phyloP scores from a whole-genome alignment of 2,329 filamentous ascomycete species.

The Fusarium solani-melongenae region DNA sequence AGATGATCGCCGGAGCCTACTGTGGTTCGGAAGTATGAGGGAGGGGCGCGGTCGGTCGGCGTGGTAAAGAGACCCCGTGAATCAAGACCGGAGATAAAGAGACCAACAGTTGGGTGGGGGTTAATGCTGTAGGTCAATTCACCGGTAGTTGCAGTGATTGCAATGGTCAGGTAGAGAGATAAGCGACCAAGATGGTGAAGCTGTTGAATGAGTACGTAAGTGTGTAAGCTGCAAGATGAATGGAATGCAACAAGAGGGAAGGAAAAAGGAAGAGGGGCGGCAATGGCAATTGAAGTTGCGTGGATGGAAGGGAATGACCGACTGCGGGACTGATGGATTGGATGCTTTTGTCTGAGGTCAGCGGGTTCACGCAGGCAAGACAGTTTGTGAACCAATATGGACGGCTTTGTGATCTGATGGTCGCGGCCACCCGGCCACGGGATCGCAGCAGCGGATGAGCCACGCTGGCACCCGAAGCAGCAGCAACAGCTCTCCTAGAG shows the following conservation, averaged over 20 bases:
- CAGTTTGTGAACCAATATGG: background rate
- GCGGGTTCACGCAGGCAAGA: slow-evolving; percentile 21
- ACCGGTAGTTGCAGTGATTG: background rate
- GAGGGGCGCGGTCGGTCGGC: slow-evolving; percentile 18
- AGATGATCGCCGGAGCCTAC: slow-evolving; percentile 37
- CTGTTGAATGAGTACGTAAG: slow-evolving; percentile 1
- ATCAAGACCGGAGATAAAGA: slow-evolving; percentile 29
- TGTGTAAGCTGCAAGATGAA: slow-evolving; percentile 4
- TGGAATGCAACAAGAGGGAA: slow-evolving; percentile 2
- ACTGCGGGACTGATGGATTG: slow-evolving; percentile 31
- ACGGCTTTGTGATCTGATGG: slow-evolving; percentile 29
- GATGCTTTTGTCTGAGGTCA: slow-evolving; percentile 31
- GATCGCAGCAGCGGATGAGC: slow-evolving; percentile 14
- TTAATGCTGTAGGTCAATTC: slow-evolving; percentile 23
- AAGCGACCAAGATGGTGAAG: slow-evolving; percentile 2
- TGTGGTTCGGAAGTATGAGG: slow-evolving; percentile 28
- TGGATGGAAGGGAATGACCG: slow-evolving; percentile 29
- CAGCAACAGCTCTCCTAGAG: background rate
- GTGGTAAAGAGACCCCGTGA: slow-evolving; percentile 27
- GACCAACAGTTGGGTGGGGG: slow-evolving; percentile 27
- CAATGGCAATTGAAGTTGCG: slow-evolving; percentile 18
- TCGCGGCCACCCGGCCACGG: slow-evolving; percentile 17
- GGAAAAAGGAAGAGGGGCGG: slow-evolving; percentile 22
- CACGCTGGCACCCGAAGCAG: background rate
- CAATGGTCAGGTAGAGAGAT: background rate